Conservation (phyloP, 2,329 filamentous ascomycete species). For the Colletotrichum lini region DNA sequence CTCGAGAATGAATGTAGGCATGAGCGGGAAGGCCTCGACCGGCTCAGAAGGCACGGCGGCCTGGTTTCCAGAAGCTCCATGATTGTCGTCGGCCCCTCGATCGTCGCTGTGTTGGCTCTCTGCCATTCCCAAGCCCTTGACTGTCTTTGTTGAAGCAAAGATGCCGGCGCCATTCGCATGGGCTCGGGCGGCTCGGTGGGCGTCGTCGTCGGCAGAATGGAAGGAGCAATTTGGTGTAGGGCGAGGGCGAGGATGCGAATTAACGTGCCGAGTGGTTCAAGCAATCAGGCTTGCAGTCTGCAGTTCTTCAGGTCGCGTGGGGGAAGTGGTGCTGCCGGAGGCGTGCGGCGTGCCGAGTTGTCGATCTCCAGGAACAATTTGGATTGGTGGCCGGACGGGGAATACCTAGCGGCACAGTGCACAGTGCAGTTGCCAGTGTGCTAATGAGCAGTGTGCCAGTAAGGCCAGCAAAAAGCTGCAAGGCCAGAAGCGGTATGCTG, state of each 20-base stretch:
- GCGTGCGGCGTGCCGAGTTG: background rate
- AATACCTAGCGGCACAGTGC: conserved; percentile 11
- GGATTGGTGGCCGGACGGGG: conserved; percentile 20
- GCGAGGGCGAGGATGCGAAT: conserved; percentile 5
- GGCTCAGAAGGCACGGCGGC: conserved; percentile 19
- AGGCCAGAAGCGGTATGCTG: background rate
- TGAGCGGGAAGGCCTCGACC: conserved; percentile 32
- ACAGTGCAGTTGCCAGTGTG: background rate
- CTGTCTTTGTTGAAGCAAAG: conserved; percentile 19
- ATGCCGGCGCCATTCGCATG: conserved; percentile 37
- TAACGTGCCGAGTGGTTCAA: conserved; percentile 15
- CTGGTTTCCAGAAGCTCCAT: conserved; percentile 20
- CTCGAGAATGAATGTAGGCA: conserved; percentile 36
- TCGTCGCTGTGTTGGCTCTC: conserved; percentile 21
- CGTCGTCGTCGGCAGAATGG: background rate
- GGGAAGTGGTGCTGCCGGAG: background rate
- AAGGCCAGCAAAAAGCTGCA: too few relatives aligned
- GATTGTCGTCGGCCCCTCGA: conserved; percentile 27
- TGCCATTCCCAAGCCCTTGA: conserved; percentile 40
- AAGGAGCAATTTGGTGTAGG: background rate
- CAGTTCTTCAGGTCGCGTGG: conserved; percentile 36
- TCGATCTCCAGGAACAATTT: conserved; percentile 10
- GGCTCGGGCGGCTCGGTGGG: background rate
- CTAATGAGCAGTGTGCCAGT: too few relatives aligned
- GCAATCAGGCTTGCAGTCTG: conserved; percentile 35